A percentile compares a stretch with the other conserved stretches of the same genome.
phyloP scores from a whole-genome alignment of 805 yeast genomes.

The Candida maris region DNA sequence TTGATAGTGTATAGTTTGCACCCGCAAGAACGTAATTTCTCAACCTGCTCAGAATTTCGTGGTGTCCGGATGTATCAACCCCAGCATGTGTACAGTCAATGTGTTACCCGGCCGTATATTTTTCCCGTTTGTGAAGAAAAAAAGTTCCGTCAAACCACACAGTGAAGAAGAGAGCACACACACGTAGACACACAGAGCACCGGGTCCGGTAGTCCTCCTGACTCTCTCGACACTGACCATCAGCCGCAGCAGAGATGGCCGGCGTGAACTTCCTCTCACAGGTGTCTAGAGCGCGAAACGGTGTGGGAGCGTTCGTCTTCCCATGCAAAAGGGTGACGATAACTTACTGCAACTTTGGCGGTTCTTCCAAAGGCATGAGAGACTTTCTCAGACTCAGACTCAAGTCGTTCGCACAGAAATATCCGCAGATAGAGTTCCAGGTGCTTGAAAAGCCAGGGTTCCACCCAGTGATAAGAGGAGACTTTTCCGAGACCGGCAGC shows the following conservation, averaged over 20 bases:
- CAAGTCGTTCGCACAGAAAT: conserved; percentile 50
- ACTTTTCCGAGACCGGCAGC: conserved; percentile 39
- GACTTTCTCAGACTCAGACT: conserved; percentile 57
- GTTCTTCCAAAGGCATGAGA: conserved; percentile 80
- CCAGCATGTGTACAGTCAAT: too few species aligned
- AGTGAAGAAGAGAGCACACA: too few species aligned
- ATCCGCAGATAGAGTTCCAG: conserved; percentile 70
- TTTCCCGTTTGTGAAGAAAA: too few species aligned
- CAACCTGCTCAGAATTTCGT: too few species aligned
- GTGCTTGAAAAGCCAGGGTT: conserved; percentile 64
- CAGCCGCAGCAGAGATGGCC: conserved; percentile 36
- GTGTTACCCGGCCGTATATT: too few species aligned
- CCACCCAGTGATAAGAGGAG: conserved; percentile 72
- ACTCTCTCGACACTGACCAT: too few species aligned
- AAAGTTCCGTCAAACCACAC: too few species aligned
- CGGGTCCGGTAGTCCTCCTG: too few species aligned
- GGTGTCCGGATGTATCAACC: too few species aligned
- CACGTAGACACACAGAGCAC: too few species aligned
- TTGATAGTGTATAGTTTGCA: too few species aligned
- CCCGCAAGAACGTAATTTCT: too few species aligned
- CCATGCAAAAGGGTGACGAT: conserved; percentile 75
- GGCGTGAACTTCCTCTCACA: conserved; percentile 56
- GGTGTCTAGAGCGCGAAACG: conserved; percentile 64
- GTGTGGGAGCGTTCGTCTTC: conserved; percentile 66
- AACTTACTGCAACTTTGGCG: conserved; percentile 94